These are phyloP conservation scores for Colletotrichum ledebouriae DNA, from an alignment of 2,329 filamentous ascomycete genomes.

Conservation along the genomic window DNA sequence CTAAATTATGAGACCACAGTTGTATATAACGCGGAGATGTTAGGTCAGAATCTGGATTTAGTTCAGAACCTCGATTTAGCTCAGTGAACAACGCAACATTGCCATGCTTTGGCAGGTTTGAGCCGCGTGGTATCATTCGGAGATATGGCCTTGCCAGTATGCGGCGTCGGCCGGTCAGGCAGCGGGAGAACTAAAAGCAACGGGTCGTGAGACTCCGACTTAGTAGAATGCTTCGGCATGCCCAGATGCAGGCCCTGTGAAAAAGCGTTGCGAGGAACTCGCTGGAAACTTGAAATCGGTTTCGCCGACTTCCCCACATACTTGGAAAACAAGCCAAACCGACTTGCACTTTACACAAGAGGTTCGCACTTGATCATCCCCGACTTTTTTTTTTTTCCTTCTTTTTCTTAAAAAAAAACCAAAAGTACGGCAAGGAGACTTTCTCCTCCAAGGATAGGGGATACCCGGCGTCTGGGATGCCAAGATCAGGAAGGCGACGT, in stretches of 20 bases:
- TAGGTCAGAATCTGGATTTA: background rate
- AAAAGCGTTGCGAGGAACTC: background rate
- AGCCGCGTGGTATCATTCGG: constrained; percentile 9
- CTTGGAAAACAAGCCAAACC: background rate
- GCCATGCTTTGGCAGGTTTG: background rate
- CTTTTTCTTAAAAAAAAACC: no score
- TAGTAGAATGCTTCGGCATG: background rate
- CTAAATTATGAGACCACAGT: no score
- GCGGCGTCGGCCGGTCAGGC: background rate
- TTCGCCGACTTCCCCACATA: background rate
- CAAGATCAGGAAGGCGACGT: constrained; percentile 27
- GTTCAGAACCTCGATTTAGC: background rate
- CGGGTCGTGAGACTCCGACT: constrained; percentile 14
- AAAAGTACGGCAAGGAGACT: background rate
- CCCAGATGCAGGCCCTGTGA: background rate
- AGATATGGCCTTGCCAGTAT: background rate
- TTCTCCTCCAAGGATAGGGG: background rate
- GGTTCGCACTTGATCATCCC: background rate
- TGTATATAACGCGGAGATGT: no score
- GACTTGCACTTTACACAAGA: background rate
- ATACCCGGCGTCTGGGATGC: constrained; percentile 18
- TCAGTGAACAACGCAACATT: background rate
- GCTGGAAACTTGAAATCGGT: background rate
- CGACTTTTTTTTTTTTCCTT: background rate
- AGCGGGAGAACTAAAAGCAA: background rate